Evolutionary conservation across 1,284 basidiomycete genomes (phyloP), one percentile per base, ranked within the genome.

Genomic region (Jaminaea rosea): DNA sequence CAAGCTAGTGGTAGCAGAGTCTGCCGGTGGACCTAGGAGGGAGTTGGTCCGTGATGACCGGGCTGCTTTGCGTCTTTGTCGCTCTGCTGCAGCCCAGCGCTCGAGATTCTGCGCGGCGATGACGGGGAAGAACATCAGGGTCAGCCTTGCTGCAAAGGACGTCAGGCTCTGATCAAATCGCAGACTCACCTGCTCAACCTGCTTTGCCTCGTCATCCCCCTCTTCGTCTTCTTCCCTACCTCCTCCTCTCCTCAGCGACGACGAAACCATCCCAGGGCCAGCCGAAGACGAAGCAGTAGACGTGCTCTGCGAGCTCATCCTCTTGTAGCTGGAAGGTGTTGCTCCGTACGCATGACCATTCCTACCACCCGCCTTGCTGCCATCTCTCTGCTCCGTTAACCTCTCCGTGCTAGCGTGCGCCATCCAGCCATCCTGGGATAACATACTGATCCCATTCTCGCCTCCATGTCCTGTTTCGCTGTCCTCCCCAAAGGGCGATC

Each of bases 31-130:
- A 23, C 39, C 39, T 7, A 42, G 39, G 3, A 42, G 15, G 29
- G 29, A 31, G 29, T 15, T 42, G 19, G n/a, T n/a, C n/a, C 39
- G 39, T 13, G 62, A 63, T 5, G 58, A 42, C 5, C 64, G 50
- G n/a, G 60, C 58, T 7, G 64, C 64, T 44, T 66, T 66, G 19
- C 64, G 57, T 27, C 62, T 31, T 44, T 60, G 59, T 10, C 57
- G 50, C 44, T 66, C 64, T 36, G 63, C 62, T 3, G 59, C 56
- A 5, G 62, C 64, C 64, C 64, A 66, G 3, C 64, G 57, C 31
- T 64, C 64, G 13, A 66, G 42, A 23, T 66, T 66, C 34, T 52
- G 32, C 24, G 26, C 21, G 4, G 7, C 23, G 46, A 29, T 17
- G 28, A 23, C 9, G 17, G 13, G 9, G 37, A 8, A 31, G 29